Percentiles rank a stretch among this genome's conserved stretches.
Conservation (phyloP, 2,329 filamentous ascomycete species). For the Stagonosporopsis cucurbitacearum region DNA sequence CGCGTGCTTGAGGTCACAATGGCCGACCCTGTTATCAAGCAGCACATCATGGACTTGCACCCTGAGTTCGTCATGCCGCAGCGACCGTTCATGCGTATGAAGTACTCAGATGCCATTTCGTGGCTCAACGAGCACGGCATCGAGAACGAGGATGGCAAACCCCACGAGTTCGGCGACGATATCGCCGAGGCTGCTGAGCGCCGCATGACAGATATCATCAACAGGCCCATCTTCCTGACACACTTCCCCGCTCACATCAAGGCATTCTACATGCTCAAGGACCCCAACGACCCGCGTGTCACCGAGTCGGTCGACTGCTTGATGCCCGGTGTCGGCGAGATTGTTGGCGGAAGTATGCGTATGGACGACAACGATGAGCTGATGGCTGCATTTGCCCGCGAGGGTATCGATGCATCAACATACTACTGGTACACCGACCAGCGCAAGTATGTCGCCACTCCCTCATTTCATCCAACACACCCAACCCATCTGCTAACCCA, state of each 20-base stretch:
- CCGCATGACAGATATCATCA: slow-evolving; percentile 95
- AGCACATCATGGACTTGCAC: slow-evolving; percentile 84
- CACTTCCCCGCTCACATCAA: slow-evolving; percentile 99
- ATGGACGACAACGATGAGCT: slow-evolving; percentile 87
- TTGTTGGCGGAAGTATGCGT: slow-evolving; percentile 95
- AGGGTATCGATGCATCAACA: slow-evolving; percentile 80
- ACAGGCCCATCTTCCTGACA: slow-evolving; percentile 92
- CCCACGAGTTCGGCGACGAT: slow-evolving; percentile 92
- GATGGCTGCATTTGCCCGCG: slow-evolving; percentile 83
- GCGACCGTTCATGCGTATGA: slow-evolving; percentile 92
- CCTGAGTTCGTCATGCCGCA: slow-evolving; percentile 82
- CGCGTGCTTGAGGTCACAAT: slow-evolving; percentile 81
- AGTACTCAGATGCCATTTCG: slow-evolving; percentile 89
- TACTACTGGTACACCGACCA: slow-evolving; percentile 99
- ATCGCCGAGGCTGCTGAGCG: slow-evolving; percentile 98
- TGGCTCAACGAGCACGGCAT: slow-evolving; percentile 94
- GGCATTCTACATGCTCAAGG: slow-evolving; percentile 98
- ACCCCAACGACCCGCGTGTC: slow-evolving; percentile 76
- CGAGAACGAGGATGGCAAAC: slow-evolving; percentile 87
- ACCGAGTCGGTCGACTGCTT: slow-evolving; percentile 89
- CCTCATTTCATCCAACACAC: background rate
- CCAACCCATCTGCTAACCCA: slow-evolving; percentile 24
- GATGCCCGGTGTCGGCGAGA: slow-evolving; percentile 96
- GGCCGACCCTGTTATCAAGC: slow-evolving; percentile 73
- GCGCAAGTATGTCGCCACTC: slow-evolving; percentile 76